phyloP scores from a whole-genome alignment of 2,329 filamentous ascomycete genomes.

The Colletotrichum orchidophilum region DNA sequence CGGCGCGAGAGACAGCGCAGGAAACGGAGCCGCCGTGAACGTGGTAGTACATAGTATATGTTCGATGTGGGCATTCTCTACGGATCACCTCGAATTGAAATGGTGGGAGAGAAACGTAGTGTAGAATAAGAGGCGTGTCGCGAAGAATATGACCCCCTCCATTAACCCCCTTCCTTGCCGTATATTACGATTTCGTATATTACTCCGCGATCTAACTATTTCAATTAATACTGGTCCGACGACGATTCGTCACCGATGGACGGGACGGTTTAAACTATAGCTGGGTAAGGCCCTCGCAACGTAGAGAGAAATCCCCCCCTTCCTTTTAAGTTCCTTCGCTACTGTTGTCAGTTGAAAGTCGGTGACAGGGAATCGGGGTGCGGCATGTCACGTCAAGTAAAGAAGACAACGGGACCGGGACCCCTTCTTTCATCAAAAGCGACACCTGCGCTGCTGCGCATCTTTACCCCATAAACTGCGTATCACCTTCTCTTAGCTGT shows the following conservation, averaged over 20 bases:
- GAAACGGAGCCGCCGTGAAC: not conserved
- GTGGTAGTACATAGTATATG: too few relatives aligned
- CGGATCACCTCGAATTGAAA: too few relatives aligned
- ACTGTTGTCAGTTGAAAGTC: too few relatives aligned
- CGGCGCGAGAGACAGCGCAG: not conserved
- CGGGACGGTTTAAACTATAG: slow-evolving; percentile 7
- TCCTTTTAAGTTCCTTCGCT: too few relatives aligned
- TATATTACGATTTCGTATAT: not conserved
- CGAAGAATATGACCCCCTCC: not conserved
- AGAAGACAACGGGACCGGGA: not conserved
- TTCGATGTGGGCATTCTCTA: not conserved
- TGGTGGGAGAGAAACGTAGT: too few relatives aligned
- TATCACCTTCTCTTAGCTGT: not conserved
- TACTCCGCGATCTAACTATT: not conserved
- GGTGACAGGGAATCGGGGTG: not conserved
- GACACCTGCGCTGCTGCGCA: slow-evolving; percentile 12
- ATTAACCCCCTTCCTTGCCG: not conserved
- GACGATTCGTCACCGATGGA: not conserved
- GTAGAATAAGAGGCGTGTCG: not conserved
- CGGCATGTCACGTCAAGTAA: slow-evolving; percentile 4
- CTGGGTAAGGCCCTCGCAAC: not conserved
- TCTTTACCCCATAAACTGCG: not conserved
- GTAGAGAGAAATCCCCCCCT: not conserved
- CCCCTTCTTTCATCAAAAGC: slow-evolving; percentile 12
- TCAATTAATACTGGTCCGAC: not conserved